Percentiles rank a stretch among this genome's conserved stretches.
These are phyloP conservation scores for Fimicolochytrium jonesii DNA, from an alignment of 192 early-diverging fungal species.

Conservation along the genomic window DNA sequence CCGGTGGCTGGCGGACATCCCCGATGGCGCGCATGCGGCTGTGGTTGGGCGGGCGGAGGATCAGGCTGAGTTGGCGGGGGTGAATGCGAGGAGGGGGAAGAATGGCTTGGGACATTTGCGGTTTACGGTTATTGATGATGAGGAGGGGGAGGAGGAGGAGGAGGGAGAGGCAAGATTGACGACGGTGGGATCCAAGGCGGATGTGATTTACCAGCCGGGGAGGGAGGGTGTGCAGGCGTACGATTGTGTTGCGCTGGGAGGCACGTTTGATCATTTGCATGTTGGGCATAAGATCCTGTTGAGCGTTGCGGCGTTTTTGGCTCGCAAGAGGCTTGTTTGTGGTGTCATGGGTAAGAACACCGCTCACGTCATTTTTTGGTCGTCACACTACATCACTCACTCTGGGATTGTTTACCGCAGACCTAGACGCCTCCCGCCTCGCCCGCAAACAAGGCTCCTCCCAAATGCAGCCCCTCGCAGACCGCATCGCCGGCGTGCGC, in stretches of 20 bases:
- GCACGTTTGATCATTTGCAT: slow-evolving; percentile 98
- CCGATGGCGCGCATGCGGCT: no score
- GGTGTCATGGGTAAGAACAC: slow-evolving; percentile 75
- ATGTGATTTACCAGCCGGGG: no score
- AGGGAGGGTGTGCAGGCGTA: no score
- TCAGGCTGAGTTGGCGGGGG: slow-evolving; percentile 8
- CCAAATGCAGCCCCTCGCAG: slow-evolving; percentile 61
- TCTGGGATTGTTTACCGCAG: not conserved
- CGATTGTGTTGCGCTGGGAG: slow-evolving; percentile 71
- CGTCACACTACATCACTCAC: slow-evolving; percentile 2
- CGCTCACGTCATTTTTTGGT: not conserved
- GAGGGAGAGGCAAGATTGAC: no score
- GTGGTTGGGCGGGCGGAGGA: no score
- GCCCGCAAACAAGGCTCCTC: slow-evolving; percentile 66
- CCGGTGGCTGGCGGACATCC: slow-evolving; percentile 28
- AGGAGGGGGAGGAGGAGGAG: no score
- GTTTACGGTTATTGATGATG: no score
- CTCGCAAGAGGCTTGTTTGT: slow-evolving; percentile 59
- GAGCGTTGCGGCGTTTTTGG: slow-evolving; percentile 69
- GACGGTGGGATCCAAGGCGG: no score
- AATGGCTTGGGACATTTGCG: slow-evolving; percentile 1
- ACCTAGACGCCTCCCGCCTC: slow-evolving; percentile 50
- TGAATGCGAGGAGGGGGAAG: slow-evolving; percentile 17
- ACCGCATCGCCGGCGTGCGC: slow-evolving; percentile 55
- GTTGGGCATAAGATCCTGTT: slow-evolving; percentile 92